Percentiles rank a stretch among this genome's conserved stretches.
Evolutionary conservation across 768 basidiomycete genomes (phyloP).

Genomic region (Lactifluus subvellereus): DNA sequence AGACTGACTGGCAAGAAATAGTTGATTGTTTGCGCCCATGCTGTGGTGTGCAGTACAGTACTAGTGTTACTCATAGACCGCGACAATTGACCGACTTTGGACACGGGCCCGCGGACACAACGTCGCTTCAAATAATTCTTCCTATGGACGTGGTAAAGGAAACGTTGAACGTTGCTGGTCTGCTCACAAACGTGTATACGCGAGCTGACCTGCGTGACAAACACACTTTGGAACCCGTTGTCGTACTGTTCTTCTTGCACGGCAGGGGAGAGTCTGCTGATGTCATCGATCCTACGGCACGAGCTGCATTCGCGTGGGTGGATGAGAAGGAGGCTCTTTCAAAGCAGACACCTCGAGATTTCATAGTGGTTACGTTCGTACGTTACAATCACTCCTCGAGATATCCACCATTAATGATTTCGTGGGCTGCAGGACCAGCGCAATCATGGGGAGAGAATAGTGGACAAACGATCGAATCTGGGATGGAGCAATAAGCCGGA

Average conservation of each 20-base stretch:
- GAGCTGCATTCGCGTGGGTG: slow-evolving; percentile 31
- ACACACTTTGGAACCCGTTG: slow-evolving; percentile 24
- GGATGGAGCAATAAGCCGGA: slow-evolving; percentile 33
- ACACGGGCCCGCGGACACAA: background rate
- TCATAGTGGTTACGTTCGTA: slow-evolving; percentile 45
- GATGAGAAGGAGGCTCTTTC: slow-evolving; percentile 21
- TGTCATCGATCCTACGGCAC: slow-evolving; percentile 32
- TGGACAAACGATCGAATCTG: slow-evolving; percentile 36
- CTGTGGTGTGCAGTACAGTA: too few relatives aligned
- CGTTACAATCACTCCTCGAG: slow-evolving; percentile 20
- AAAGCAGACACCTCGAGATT: slow-evolving; percentile 32
- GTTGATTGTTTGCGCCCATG: too few relatives aligned
- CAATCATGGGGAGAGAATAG: slow-evolving; percentile 44
- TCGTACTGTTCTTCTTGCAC: slow-evolving; percentile 43
- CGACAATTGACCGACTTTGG: background rate
- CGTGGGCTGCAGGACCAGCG: slow-evolving; percentile 40
- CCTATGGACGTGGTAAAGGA: slow-evolving; percentile 23
- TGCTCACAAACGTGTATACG: slow-evolving; percentile 29
- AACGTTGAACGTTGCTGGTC: slow-evolving; percentile 29
- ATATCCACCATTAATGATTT: too few relatives aligned
- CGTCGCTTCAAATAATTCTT: background rate
- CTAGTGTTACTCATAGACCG: background rate
- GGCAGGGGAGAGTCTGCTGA: slow-evolving; percentile 37
- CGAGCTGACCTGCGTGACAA: slow-evolving; percentile 16
- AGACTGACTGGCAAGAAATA: background rate